These are phyloP conservation scores for Candida ponderosae DNA, from an alignment of 805 yeast genomes.

Conservation along the genomic window DNA sequence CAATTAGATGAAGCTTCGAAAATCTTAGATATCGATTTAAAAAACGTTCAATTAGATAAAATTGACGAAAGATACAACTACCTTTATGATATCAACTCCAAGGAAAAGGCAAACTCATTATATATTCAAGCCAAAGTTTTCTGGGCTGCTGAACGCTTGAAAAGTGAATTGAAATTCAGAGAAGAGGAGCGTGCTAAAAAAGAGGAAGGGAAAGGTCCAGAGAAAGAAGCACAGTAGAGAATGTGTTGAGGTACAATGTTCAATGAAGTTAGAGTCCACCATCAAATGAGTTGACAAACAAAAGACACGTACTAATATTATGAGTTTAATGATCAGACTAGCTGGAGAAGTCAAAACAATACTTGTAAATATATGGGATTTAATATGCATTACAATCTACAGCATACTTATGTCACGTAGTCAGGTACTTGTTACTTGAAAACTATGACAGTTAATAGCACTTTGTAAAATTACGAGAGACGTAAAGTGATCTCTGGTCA, in stretches of 20 bases:
- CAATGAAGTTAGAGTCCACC: not conserved
- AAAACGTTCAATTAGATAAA: slow-evolving; percentile 48
- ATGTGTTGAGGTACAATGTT: not conserved
- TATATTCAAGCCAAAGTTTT: slow-evolving; percentile 89
- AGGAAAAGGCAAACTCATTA: slow-evolving; percentile 94
- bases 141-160: slow-evolving; percentile 88
- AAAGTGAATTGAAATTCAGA: slow-evolving; percentile 62
- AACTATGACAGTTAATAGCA: too few relatives aligned
- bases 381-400: too few relatives aligned
- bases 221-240: not conserved
- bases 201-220: slow-evolving; percentile 6
- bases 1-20: slow-evolving; percentile 86
- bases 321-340: too few relatives aligned
- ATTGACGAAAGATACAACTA: slow-evolving; percentile 69
- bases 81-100: slow-evolving; percentile 80
- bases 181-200: slow-evolving; percentile 26
- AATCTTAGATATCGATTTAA: slow-evolving; percentile 72
- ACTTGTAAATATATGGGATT: too few relatives aligned
- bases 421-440: too few relatives aligned
- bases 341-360: too few relatives aligned
- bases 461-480: too few relatives aligned
- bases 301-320: too few relatives aligned
- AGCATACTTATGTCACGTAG: too few relatives aligned
- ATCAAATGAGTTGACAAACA: not conserved
- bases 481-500: too few relatives aligned